A percentile compares a stretch with the other conserved stretches of the same genome.
phyloP scores from a whole-genome alignment of 768 basidiomycete species.

The Hypholoma sublateritium region DNA sequence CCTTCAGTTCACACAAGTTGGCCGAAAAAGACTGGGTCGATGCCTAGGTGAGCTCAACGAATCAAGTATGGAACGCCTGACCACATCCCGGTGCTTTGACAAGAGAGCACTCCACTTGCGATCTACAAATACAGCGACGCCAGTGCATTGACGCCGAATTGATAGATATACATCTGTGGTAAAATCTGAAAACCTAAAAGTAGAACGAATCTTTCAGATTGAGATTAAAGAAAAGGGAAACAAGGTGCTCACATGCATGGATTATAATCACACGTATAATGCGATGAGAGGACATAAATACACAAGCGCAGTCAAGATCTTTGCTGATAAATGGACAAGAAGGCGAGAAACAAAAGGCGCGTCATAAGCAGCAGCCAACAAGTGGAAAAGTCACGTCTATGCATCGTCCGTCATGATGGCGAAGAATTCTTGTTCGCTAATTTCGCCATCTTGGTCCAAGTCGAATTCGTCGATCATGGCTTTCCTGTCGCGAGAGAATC shows the following conservation, averaged over 20 bases:
- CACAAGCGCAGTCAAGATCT: slow-evolving; percentile 16
- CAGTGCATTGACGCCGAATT: slow-evolving; percentile 15
- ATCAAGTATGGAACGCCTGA: slow-evolving; percentile 13
- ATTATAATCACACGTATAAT: slow-evolving; percentile 19
- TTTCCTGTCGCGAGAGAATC: slow-evolving; percentile 57
- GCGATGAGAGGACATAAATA: slow-evolving; percentile 17
- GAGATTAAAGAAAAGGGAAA: not conserved
- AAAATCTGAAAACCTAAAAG: slow-evolving; percentile 10
- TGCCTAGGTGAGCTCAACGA: slow-evolving; percentile 10
- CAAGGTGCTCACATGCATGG: slow-evolving; percentile 15
- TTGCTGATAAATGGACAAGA: slow-evolving; percentile 19
- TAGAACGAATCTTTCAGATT: not conserved
- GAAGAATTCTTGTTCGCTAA: slow-evolving; percentile 94
- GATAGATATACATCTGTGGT: slow-evolving; percentile 18
- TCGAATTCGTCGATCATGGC: slow-evolving; percentile 99
- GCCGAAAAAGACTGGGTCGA: slow-evolving; percentile 11
- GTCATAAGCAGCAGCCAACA: not conserved
- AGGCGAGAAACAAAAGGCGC: slow-evolving; percentile 4
- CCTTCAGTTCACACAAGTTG: slow-evolving; percentile 8
- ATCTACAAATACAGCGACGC: slow-evolving; percentile 19
- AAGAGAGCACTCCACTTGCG: slow-evolving; percentile 3
- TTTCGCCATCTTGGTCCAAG: slow-evolving; percentile 97
- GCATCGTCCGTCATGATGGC: slow-evolving; percentile 96
- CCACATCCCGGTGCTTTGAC: slow-evolving; percentile 3
- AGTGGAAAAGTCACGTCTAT: slow-evolving; percentile 29